phyloP scores from a whole-genome alignment of 805 yeast species.

The Yarrowia sp. region DNA sequence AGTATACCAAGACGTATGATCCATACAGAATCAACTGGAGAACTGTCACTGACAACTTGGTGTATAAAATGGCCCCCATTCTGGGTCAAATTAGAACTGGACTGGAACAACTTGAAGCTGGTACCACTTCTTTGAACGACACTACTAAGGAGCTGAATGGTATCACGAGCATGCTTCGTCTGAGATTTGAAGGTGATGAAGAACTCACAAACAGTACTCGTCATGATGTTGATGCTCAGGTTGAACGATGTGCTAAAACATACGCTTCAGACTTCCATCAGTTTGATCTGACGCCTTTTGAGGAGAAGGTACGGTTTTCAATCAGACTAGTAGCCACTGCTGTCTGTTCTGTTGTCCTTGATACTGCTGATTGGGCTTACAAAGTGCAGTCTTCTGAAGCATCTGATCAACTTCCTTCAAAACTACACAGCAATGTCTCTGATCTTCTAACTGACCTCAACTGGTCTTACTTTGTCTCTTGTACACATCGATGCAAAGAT shows the following conservation, averaged over 20 bases:
- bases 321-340: not conserved
- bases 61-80: slow-evolving; percentile 10
- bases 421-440: not conserved
- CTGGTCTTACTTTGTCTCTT: slow-evolving; percentile 9
- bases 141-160: not conserved
- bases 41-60: not conserved
- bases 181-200: slow-evolving; percentile 3
- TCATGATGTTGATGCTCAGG: slow-evolving; percentile 2
- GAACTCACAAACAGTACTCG: not conserved
- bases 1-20: not conserved
- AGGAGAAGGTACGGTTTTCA: not conserved
- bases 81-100: not conserved
- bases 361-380: slow-evolving; percentile 10
- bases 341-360: not conserved
- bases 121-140: not conserved
- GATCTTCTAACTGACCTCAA: not conserved
- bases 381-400: not conserved
- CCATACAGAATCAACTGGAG: slow-evolving; percentile 12
- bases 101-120: not conserved
- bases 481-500: slow-evolving; percentile 6
- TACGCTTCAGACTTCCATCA: not conserved
- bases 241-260: not conserved
- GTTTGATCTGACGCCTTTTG: not conserved
- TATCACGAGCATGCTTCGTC: not conserved
- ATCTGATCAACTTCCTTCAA: not conserved